Conservation (phyloP, 1,139 yeast species). For the Taphrina confusa region DNA sequence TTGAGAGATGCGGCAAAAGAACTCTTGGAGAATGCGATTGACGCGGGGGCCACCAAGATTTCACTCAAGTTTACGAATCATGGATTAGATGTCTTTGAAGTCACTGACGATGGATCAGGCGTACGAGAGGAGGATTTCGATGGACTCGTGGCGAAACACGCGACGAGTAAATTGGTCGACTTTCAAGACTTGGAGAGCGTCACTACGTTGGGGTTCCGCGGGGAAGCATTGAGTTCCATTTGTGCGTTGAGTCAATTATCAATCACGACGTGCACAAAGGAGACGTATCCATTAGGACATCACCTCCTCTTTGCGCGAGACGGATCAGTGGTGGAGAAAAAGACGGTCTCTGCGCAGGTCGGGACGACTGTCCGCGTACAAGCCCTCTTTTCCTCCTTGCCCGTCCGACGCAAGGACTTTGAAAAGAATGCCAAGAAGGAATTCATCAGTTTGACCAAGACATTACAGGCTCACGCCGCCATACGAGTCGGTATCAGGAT, state of each 20-base stretch:
- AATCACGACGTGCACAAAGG: slow-evolving; percentile 59
- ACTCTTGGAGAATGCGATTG: slow-evolving; percentile 65
- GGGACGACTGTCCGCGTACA: slow-evolving; percentile 63
- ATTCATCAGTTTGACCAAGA: slow-evolving; percentile 61
- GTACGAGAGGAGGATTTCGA: slow-evolving; percentile 61
- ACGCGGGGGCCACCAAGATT: slow-evolving; percentile 69
- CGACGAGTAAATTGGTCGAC: slow-evolving; percentile 70
- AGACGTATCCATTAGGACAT: slow-evolving; percentile 59
- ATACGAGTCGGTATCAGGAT: slow-evolving; percentile 54
- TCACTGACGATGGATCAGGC: slow-evolving; percentile 79
- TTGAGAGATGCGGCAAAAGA: slow-evolving; percentile 78
- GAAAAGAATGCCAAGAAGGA: slow-evolving; percentile 69
- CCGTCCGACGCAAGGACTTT: slow-evolving; percentile 74
- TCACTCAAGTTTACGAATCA: slow-evolving; percentile 63
- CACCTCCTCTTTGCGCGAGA: slow-evolving; percentile 55
- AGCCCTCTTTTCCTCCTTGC: slow-evolving; percentile 59
- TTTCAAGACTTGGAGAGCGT: slow-evolving; percentile 61
- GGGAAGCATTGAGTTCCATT: slow-evolving; percentile 78
- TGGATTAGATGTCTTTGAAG: slow-evolving; percentile 73
- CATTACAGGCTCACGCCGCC: slow-evolving; percentile 70
- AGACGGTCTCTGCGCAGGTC: slow-evolving; percentile 40
- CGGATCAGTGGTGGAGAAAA: slow-evolving; percentile 50
- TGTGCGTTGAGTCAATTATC: slow-evolving; percentile 58
- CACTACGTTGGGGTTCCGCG: slow-evolving; percentile 73
- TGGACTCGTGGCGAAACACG: slow-evolving; percentile 62